Evolutionary conservation across 176 grass and related monocot species (phyloP).

Genomic region (Carex kokanica): DNA sequence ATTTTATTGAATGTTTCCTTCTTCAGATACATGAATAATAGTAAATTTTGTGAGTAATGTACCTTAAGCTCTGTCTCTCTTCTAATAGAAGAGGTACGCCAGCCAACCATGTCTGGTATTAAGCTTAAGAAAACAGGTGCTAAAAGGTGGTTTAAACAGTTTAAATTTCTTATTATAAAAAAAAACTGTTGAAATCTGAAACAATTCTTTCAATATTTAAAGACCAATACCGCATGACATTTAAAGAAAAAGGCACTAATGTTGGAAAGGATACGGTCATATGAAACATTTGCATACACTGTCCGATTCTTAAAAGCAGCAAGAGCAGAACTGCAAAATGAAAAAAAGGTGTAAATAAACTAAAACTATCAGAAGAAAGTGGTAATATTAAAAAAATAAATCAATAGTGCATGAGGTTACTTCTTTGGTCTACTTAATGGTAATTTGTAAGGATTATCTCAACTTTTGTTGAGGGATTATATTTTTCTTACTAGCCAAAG

Average conservation of each 20-base stretch:
- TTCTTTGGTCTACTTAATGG: neutral
- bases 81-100: constrained; percentile 88
- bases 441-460: neutral
- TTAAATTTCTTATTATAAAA: neutral
- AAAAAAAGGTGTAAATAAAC: constrained; percentile 12
- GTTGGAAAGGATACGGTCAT: constrained; percentile 72
- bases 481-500: neutral
- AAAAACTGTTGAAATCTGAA: neutral
- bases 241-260: neutral
- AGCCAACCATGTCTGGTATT: constrained; percentile 76
- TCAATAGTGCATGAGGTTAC: neutral
- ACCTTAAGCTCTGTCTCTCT: constrained; percentile 80
- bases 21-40: neutral
- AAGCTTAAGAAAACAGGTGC: constrained; percentile 45
- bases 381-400: neutral
- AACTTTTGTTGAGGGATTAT: neutral
- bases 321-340: constrained; percentile 54
- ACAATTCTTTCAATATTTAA: constrained; percentile 1
- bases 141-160: constrained; percentile 22
- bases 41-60: neutral
- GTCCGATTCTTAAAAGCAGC: constrained; percentile 61
- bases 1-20: neutral
- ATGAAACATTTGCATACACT: constrained; percentile 83
- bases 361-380: neutral
- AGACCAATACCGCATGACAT: neutral